Base-by-base conservation (phyloP, 768 basidiomycete genomes). In the Phanerochaete carnosa region DNA sequence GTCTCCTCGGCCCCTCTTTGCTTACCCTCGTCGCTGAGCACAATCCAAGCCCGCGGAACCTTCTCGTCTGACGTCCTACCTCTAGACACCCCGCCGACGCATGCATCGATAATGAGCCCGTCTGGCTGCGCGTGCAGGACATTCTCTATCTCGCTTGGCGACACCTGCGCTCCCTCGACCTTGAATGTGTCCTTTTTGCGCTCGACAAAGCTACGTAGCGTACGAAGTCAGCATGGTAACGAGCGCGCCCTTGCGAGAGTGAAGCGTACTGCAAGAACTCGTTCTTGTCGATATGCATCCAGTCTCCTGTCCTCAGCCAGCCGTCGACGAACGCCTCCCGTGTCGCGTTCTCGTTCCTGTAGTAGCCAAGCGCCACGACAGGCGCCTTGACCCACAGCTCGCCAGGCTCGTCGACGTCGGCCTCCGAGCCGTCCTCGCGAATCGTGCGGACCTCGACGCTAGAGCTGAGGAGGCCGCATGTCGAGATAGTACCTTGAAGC, bases 181-280 rank as follows among this genome's bases (percentile, higher is more conserved):
- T 94, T 94, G 25, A 94, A 77, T 0, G 85, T 91, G 67, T 93
- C 92, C 86, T 93, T 92, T 19, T 79, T 78, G 56, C 92, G 80
- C 70, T 93, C 91, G 13, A 85, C 85, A 65, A 85, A 92, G 71
- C 88, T 90, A 57, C 22, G 3, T 30, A 19, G 15, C n/a, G 32
- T 46, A 45, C 29, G 26, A 15, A 15, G 4, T 51, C 49, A 51
- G 30, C 22, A 25, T 5, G 3, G 25, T 7, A n/a, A 19, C 6
- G 26, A 16, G n/a, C n/a, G 46, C 5, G 13, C 29, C n/a, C 9
- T 33, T 4, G n/a, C 1, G 49, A 2, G 35, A n/a, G 19, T 43
- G 54, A 29, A 32, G 75, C 84, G 46, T 60, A 90, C 89, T 82
- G 92, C 68, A 91, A 84, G 59, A 83, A 79, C 0, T 83, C 85